Conservation (phyloP, 352 stramenopile species). For the Phytophthora ohioensis region DNA sequence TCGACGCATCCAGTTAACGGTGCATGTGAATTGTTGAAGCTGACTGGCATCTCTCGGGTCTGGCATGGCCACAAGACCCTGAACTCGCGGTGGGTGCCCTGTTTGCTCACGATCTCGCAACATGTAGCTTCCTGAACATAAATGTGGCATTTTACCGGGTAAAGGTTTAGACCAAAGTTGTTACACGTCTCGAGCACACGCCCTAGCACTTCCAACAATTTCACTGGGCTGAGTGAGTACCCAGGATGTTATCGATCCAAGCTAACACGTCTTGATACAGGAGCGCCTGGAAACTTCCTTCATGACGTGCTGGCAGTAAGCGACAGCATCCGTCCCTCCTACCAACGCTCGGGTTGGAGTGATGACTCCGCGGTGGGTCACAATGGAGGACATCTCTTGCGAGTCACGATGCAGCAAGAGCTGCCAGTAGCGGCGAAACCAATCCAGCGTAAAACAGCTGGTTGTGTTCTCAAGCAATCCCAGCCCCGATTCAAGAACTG, state of each 20-base stretch:
- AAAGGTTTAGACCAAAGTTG: slow-evolving; percentile 9
- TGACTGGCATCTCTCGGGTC: slow-evolving; percentile 3
- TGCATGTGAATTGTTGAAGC: slow-evolving; percentile 16
- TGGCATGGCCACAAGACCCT: slow-evolving; percentile 8
- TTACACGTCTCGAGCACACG: slow-evolving; percentile 1
- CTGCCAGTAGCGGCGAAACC: slow-evolving; percentile 28
- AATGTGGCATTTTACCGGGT: slow-evolving; percentile 8
- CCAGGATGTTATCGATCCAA: slow-evolving; percentile 16
- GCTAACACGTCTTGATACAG: slow-evolving; percentile 1
- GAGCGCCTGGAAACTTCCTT: not conserved
- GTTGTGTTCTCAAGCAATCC: not conserved
- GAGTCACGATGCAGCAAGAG: slow-evolving; percentile 1
- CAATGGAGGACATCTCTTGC: slow-evolving; percentile 15
- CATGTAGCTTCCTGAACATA: slow-evolving; percentile 1
- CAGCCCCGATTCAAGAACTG: not conserved
- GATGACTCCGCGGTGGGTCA: slow-evolving; percentile 8
- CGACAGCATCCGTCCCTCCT: slow-evolving; percentile 23
- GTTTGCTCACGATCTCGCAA: slow-evolving; percentile 3
- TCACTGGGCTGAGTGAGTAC: not conserved
- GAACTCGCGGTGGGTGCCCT: slow-evolving; percentile 1
- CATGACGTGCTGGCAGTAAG: slow-evolving; percentile 14
- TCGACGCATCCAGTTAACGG: slow-evolving; percentile 22
- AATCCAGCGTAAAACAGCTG: slow-evolving; percentile 20
- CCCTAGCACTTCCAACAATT: slow-evolving; percentile 4
- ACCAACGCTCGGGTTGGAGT: slow-evolving; percentile 26